Conservation (phyloP, 805 yeast species). For the Saturnispora ahearnii region DNA sequence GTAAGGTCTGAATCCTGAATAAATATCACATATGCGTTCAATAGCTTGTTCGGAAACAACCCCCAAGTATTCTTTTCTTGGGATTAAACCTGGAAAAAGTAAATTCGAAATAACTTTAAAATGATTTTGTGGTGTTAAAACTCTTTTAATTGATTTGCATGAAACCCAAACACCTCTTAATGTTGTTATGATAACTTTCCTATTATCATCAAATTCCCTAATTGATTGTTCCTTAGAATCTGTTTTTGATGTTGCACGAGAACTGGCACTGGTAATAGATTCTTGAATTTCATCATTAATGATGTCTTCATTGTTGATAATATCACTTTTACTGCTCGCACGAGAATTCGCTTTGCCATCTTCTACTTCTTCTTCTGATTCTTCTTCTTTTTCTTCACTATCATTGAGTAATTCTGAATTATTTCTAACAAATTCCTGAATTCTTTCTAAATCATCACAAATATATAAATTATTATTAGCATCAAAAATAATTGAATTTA, state of each 20-base stretch:
- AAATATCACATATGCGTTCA: slow-evolving; percentile 9
- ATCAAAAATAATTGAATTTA: slow-evolving; percentile 21
- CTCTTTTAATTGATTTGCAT: slow-evolving; percentile 9
- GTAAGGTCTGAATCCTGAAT: slow-evolving; percentile 17
- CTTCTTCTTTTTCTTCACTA: slow-evolving; percentile 11
- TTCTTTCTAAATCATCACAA: slow-evolving; percentile 13
- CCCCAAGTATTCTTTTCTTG: slow-evolving; percentile 5
- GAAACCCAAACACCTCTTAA: slow-evolving; percentile 12
- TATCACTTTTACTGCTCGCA: not conserved
- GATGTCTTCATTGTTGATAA: not conserved
- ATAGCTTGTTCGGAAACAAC: not conserved
- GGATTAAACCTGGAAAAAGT: slow-evolving; percentile 14
- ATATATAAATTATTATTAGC: slow-evolving; percentile 15
- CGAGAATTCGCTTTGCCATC: not conserved
- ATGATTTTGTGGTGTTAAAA: slow-evolving; percentile 14
- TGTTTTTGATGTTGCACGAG: not conserved
- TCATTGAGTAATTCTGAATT: slow-evolving; percentile 6
- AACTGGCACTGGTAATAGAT: not conserved
- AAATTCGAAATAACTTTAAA: slow-evolving; percentile 13
- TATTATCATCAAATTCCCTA: slow-evolving; percentile 4
- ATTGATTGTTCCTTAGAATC: not conserved
- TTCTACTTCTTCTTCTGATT: not conserved
- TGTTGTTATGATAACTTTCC: slow-evolving; percentile 6
- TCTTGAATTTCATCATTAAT: not conserved
- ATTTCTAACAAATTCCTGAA: slow-evolving; percentile 4